These are phyloP conservation scores for Pseudodiploospora longispora DNA, from an alignment of 2,329 filamentous ascomycete species.

Conservation along the genomic window DNA sequence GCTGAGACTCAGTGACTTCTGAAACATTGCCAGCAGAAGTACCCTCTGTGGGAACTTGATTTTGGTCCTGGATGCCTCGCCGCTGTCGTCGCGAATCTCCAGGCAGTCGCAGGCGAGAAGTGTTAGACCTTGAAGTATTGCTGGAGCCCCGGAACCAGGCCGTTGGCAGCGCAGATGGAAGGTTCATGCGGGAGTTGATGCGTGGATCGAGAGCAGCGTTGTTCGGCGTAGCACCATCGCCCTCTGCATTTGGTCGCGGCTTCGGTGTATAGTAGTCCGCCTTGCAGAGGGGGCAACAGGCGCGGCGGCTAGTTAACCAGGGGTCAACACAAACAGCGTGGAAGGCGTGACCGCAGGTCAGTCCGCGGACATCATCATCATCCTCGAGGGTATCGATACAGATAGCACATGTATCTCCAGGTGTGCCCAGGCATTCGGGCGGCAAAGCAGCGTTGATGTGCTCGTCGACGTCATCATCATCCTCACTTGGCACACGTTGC, in stretches of 20 bases:
- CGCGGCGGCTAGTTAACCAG: conserved; percentile 88
- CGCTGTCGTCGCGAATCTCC: not conserved
- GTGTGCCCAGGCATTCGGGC: conserved; percentile 69
- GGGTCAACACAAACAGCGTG: conserved; percentile 93
- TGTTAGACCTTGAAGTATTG: conserved; percentile 1
- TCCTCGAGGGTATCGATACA: conserved; percentile 92
- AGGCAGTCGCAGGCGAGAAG: conserved; percentile 2
- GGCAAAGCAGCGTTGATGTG: conserved; percentile 77
- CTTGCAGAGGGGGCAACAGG: conserved; percentile 96
- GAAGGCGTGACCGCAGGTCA: conserved; percentile 97
- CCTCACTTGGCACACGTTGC: conserved; percentile 38
- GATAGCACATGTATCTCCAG: conserved; percentile 91
- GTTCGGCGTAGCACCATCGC: conserved; percentile 9
- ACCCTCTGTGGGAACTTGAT: not conserved
- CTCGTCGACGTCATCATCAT: conserved; percentile 66
- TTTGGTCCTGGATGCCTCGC: conserved; percentile 1
- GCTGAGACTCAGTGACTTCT: not conserved
- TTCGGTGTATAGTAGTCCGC: conserved; percentile 96
- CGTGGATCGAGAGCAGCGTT: conserved; percentile 23
- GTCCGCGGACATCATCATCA: conserved; percentile 86
- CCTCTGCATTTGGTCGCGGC: conserved; percentile 52
- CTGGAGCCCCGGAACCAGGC: conserved; percentile 27
- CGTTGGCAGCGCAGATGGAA: conserved; percentile 34
- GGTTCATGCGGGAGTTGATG: conserved; percentile 37
- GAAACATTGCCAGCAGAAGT: not conserved